These are phyloP conservation scores for Graphilbum fragrans DNA, from an alignment of 2,329 filamentous ascomycete species.

Conservation along the genomic window DNA sequence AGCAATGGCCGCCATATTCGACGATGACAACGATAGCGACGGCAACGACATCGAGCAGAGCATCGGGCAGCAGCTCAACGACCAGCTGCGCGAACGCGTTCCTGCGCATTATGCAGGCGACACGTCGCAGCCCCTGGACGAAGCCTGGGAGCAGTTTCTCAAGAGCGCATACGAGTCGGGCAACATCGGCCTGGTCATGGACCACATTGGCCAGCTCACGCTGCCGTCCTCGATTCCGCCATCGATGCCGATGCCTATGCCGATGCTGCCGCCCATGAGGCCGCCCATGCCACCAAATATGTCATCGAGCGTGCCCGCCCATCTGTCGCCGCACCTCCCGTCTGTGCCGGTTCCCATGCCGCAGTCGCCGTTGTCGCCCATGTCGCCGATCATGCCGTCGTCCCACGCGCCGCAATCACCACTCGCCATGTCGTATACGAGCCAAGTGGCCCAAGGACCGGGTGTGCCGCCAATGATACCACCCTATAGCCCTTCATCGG, in stretches of 20 bases:
- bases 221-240: slow-evolving; percentile 16
- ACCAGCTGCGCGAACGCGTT: slow-evolving; percentile 51
- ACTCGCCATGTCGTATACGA: too few relatives aligned
- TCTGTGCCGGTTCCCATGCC: too few relatives aligned
- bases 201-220: slow-evolving; percentile 26
- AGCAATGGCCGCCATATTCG: slow-evolving; percentile 7
- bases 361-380: too few relatives aligned
- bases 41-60: slow-evolving; percentile 33
- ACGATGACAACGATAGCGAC: slow-evolving; percentile 27
- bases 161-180: slow-evolving; percentile 58
- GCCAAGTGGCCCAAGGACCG: too few relatives aligned
- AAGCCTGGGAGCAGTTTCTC: slow-evolving; percentile 64
- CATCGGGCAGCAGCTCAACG: slow-evolving; percentile 50
- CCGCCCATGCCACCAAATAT: too few relatives aligned
- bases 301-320: too few relatives aligned
- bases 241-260: background rate
- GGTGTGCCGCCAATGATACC: too few relatives aligned
- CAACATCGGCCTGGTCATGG: slow-evolving; percentile 34
- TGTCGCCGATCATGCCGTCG: too few relatives aligned
- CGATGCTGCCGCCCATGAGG: background rate
- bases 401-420: too few relatives aligned
- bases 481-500: too few relatives aligned
- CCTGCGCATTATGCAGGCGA: slow-evolving; percentile 51
- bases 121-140: slow-evolving; percentile 46
- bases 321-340: too few relatives aligned